Evolutionary conservation across 1,284 basidiomycete species (phyloP).

Genomic region (Ustilago crameri): DNA sequence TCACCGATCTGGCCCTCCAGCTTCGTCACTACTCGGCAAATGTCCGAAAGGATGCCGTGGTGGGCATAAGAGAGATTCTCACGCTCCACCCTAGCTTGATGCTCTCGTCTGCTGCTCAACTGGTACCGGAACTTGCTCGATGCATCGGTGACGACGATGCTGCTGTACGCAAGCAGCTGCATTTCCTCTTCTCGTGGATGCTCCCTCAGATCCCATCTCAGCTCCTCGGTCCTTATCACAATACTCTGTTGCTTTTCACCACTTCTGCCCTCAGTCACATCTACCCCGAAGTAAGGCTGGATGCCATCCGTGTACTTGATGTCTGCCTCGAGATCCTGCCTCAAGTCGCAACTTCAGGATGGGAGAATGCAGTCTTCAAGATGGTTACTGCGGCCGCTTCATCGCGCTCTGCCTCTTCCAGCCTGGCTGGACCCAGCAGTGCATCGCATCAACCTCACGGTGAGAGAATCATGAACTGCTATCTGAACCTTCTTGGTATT

Average conservation of each 20-base stretch:
- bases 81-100: conserved; percentile 75
- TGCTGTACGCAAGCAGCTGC: conserved; percentile 70
- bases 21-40: conserved; percentile 84
- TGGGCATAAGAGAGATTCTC: conserved; percentile 83
- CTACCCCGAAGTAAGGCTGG: conserved; percentile 90
- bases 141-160: conserved; percentile 76
- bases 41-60: conserved; percentile 82
- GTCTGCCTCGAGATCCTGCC: conserved; percentile 81
- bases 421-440: conserved; percentile 16
- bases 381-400: conserved; percentile 25
- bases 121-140: conserved; percentile 78
- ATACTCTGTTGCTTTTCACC: conserved; percentile 82
- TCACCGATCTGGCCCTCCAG: conserved; percentile 82
- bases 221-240: conserved; percentile 73
- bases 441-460: conserved; percentile 45
- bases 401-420: not conserved
- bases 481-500: conserved; percentile 60
- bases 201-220: conserved; percentile 77
- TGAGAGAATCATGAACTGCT: conserved; percentile 56
- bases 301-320: conserved; percentile 84
- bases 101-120: conserved; percentile 73
- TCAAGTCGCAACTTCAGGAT: conserved; percentile 64
- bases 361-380: conserved; percentile 43
- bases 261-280: conserved; percentile 93
- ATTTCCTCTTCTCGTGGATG: conserved; percentile 75